phyloP scores from a whole-genome alignment of 768 basidiomycete genomes.

The Dictyophora rubrovolvata region DNA sequence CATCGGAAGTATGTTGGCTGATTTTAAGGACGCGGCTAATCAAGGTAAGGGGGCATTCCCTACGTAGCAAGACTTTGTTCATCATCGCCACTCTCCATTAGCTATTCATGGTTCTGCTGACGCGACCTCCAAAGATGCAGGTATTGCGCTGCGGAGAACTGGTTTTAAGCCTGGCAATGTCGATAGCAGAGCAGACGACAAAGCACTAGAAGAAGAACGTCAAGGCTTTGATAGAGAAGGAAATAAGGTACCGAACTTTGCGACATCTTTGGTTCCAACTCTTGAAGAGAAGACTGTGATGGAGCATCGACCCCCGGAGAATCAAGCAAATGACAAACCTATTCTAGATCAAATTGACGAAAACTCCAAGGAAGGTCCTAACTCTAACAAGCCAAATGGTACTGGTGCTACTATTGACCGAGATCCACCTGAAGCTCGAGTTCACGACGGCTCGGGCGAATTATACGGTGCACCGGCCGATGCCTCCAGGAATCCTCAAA shows the following conservation, averaged over 20 bases:
- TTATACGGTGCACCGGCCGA: conserved; percentile 48
- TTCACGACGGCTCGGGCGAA: conserved; percentile 28
- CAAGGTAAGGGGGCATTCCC: conserved; percentile 34
- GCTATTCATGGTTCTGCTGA: conserved; percentile 33
- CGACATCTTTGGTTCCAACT: conserved; percentile 54
- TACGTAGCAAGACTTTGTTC: conserved; percentile 1
- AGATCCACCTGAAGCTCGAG: conserved; percentile 23
- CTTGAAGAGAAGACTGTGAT: conserved; percentile 55
- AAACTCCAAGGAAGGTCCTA: conserved; percentile 4
- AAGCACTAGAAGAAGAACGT: conserved; percentile 37
- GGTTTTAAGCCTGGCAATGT: conserved; percentile 32
- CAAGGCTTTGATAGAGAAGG: conserved; percentile 44
- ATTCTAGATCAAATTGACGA: conserved; percentile 24
- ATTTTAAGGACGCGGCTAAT: conserved; percentile 28
- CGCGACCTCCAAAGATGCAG: conserved; percentile 23
- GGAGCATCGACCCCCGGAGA: conserved; percentile 34
- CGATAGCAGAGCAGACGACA: conserved; percentile 32
- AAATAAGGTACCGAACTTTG: conserved; percentile 43
- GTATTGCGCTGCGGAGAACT: conserved; percentile 31
- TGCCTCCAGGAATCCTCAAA: conserved; percentile 30
- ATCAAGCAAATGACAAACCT: conserved; percentile 20
- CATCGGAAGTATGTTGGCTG: conserved; percentile 21
- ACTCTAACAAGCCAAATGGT: conserved; percentile 12
- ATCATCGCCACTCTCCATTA: conserved; percentile 16
- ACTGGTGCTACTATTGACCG: conserved; percentile 6